These are phyloP conservation scores for Picea sitchensis DNA, from an alignment of 75 land plant species.

Conservation along the genomic window DNA sequence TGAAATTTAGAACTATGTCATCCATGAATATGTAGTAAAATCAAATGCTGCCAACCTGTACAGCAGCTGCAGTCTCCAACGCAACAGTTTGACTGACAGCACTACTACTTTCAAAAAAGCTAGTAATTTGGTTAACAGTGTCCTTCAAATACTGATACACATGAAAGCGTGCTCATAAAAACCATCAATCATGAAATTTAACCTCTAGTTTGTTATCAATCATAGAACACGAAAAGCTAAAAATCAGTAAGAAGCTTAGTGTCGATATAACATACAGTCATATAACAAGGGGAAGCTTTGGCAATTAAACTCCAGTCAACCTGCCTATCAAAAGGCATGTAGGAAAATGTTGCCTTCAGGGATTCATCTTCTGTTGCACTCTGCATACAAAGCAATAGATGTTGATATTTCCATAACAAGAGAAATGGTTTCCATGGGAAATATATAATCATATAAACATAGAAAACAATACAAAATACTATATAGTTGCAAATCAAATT, in stretches of 20 bases:
- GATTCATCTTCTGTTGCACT: slow-evolving; percentile 74
- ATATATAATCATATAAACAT: neutral
- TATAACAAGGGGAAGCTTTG: slow-evolving; percentile 93
- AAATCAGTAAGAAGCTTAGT: neutral
- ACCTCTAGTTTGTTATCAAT: neutral
- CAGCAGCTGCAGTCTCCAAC: slow-evolving; percentile 92
- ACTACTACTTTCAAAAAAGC: slow-evolving; percentile 69
- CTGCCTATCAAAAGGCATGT: slow-evolving; percentile 64
- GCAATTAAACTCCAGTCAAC: slow-evolving; percentile 93
- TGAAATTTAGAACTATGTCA: neutral
- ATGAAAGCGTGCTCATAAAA: slow-evolving; percentile 7
- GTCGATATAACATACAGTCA: slow-evolving; percentile 68
- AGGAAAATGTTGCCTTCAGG: slow-evolving; percentile 63
- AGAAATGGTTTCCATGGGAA: neutral
- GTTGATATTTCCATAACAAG: neutral
- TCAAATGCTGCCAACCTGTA: slow-evolving; percentile 62
- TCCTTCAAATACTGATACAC: slow-evolving; percentile 76
- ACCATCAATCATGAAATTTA: slow-evolving; percentile 2
- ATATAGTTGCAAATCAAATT: neutral
- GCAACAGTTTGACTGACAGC: slow-evolving; percentile 85
- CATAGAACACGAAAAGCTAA: slow-evolving; percentile 2
- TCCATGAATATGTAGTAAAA: neutral
- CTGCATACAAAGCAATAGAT: slow-evolving; percentile 32
- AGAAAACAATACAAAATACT: slow-evolving; percentile 13
- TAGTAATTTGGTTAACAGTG: slow-evolving; percentile 61